Conservation (phyloP, 2,329 filamentous ascomycete genomes). For the Sporothrix inflata region DNA sequence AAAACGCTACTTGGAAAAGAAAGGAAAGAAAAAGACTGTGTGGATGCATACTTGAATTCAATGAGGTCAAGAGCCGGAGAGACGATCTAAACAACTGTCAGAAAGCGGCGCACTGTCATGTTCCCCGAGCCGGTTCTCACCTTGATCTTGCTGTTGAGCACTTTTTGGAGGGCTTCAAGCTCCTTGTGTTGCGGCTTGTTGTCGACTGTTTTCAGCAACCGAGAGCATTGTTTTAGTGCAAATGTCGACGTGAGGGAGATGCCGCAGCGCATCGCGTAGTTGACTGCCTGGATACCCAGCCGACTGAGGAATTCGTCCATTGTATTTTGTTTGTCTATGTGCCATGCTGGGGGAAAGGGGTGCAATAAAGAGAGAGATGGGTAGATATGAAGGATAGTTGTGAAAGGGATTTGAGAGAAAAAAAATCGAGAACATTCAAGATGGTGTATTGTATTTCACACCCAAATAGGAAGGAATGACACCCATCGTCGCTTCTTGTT, state of each 20-base stretch:
- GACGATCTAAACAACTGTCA: constrained; percentile 65
- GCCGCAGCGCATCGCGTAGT: constrained; percentile 87
- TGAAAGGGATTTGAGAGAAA: no score
- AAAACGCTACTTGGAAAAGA: neutral
- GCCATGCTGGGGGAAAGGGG: neutral
- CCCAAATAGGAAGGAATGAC: constrained; percentile 23
- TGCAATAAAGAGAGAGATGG: neutral
- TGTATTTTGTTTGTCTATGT: neutral
- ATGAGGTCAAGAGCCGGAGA: constrained; percentile 91
- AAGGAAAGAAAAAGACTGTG: no score
- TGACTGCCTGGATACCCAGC: constrained; percentile 74
- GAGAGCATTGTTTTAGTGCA: constrained; percentile 79
- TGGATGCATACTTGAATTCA: constrained; percentile 71
- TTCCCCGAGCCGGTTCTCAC: constrained; percentile 45
- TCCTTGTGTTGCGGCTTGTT: constrained; percentile 69
- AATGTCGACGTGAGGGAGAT: constrained; percentile 84
- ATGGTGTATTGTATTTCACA: neutral
- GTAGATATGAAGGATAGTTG: neutral
- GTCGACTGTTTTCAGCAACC: constrained; percentile 76
- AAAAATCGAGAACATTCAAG: neutral
- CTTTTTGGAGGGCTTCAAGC: constrained; percentile 70
- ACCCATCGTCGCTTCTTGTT: neutral
- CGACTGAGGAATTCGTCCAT: constrained; percentile 71
- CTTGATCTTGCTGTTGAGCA: constrained; percentile 83
- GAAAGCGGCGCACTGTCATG: neutral